Base-by-base conservation (phyloP, 2,329 filamentous ascomycete genomes). In the Aspergillus awamori region DNA sequence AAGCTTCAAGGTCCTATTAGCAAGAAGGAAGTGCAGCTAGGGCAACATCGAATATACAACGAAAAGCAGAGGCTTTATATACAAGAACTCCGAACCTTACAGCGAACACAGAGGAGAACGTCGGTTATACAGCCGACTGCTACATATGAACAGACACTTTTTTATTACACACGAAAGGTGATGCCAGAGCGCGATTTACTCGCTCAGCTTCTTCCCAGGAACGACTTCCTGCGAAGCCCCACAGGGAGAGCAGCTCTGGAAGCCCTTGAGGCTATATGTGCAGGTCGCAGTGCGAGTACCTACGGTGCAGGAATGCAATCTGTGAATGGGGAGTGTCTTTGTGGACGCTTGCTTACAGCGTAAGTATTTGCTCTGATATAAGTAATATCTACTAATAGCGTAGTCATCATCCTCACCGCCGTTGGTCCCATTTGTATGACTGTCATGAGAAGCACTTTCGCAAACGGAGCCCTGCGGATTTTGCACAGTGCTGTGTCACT, bases 151-250 rank as follows among this genome's bases (percentile, higher is more conserved):
- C 11, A 66, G 30, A 60, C 52, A 6, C 49, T 65, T 22, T 67
- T 67, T 43, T 5, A 60, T 45, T 65, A 60, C 24, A 41, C 22
- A 30, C 36, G 54, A 57, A 55, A 55, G 22, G 52, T 56, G 8
- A 68, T 68, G 41, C 62, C 60, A 10, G 22, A 68, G n/a, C 48
- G 57, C 41, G 58, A 67, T 36, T 38, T 65, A 17, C 59, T 68
- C 11, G 58, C 62, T 38, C 20, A 51, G 2, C 43, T 48, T 47
- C 45, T 67, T 8, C 57, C 59, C 20, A 49, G 3, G 10, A 63
- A 58, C 20, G 11, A 33, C 4, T 30, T 8, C n/a, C 52, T 67
- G 33, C 52, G 47, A 24, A 65, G 63, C 30, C 26, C 36, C 13
- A 55, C 45, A 41, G 43, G 54, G 22, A 48, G 52, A 53, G 1